Evolutionary conservation across 192 early-diverging fungal genomes (phyloP), one percentile per base, ranked within the genome.

Genomic region (Linnemannia exigua): DNA sequence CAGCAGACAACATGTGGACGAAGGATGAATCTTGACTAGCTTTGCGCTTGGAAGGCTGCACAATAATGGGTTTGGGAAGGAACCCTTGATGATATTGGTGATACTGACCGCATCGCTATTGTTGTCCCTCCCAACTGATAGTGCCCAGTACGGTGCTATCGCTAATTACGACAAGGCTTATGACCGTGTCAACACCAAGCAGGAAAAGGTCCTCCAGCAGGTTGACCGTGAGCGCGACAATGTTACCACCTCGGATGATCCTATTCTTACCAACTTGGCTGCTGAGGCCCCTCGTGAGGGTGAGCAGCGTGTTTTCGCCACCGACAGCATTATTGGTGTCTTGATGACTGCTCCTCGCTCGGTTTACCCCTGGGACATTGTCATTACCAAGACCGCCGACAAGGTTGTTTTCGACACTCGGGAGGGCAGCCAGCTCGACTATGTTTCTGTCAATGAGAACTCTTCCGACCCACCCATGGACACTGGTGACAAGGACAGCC

Each of bases 341-440:
- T 91, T 99, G 66, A 99, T 99, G 98, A 96, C 95, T 76, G 92
- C 96, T 14, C 92, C 96, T 22, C 94, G 96, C 72, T 94, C 97
- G 25, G 94, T 97, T 58, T 98, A 98, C 88, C 95, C 97, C 20
- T 99, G 97, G 97, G 98, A 99, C 78, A 93, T 99, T 67, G 94
- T 99, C 50, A 93, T 98, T 70, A 96, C 92, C 81, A 96, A 97
- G 79, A 89, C 90, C 17, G 93, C 92, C 71, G 94, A 93, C 81
- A 93, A 95, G 88, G 88, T 99, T 63, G 94, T 94, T 87, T 91
- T 99, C 63, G 98, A 99, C 88, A 99, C 98, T 90, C 93, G 98
- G 63, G 91, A 94, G 47, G 96, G 95, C 67, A 95, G 96, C 19
- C 89, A 89, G 19, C 94, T 92, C 80, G 97, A 99, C 87, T 95